Percentiles rank a stretch among this genome's conserved stretches.
These are phyloP conservation scores for Phaeoacremonium minimum DNA, from an alignment of 2,329 filamentous ascomycete genomes.

Conservation along the genomic window DNA sequence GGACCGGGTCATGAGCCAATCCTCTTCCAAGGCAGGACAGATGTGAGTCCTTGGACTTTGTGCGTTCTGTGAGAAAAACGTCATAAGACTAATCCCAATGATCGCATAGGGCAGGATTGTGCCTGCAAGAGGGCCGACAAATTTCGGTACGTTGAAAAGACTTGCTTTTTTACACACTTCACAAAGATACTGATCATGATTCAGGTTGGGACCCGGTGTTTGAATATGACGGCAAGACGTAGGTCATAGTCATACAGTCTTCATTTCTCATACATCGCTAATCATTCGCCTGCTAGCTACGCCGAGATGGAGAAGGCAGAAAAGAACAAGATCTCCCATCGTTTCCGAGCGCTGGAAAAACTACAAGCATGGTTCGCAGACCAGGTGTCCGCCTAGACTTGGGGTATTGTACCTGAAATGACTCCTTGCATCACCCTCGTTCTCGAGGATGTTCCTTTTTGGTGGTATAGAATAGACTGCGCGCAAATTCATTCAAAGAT, in stretches of 20 bases:
- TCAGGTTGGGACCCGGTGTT: conserved; percentile 95
- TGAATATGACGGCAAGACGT: conserved; percentile 86
- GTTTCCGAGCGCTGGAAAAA: conserved; percentile 80
- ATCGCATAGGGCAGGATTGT: conserved; percentile 67
- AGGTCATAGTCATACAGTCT: conserved; percentile 26
- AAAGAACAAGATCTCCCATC: conserved; percentile 93
- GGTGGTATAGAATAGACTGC: no score
- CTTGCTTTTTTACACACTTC: conserved; percentile 1
- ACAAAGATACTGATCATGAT: background rate
- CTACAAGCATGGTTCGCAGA: conserved; percentile 74
- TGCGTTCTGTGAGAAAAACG: no score
- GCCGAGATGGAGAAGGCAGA: conserved; percentile 88
- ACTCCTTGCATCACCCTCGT: no score
- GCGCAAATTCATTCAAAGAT: no score
- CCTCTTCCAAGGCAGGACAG: conserved; percentile 86
- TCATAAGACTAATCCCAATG: no score
- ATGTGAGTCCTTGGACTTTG: conserved; percentile 60
- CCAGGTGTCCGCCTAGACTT: conserved; percentile 17
- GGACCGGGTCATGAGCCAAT: conserved; percentile 81
- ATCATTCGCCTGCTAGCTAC: conserved; percentile 45
- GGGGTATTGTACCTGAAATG: no score
- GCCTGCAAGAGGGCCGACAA: conserved; percentile 69
- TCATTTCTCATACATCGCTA: background rate
- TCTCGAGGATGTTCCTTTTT: no score
- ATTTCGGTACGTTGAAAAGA: conserved; percentile 65